Base-by-base conservation (phyloP, 257 asterid species). In the Gentiana dahurica region DNA sequence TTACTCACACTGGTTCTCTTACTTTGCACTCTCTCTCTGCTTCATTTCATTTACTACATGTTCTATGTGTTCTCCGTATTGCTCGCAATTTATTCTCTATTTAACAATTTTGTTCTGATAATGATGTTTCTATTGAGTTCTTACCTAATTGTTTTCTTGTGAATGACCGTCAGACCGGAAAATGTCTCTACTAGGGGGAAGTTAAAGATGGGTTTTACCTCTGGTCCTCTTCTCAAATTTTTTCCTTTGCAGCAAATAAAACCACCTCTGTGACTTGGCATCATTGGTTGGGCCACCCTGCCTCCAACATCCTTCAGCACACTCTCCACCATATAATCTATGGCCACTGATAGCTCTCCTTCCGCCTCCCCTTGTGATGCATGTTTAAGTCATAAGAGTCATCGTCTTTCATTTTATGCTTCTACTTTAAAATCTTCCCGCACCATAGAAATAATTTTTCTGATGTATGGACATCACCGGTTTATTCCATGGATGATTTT, bases 221-320 rank as follows among this genome's bases (percentile, higher is more conserved):
- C 8, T 48, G 47, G 47, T 11, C 44, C 24, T 24, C 34, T n/a
- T 51, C 8, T 13, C 62, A 12, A 4, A 8, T 39, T 39, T 5
- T 39, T 8, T 5, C 45, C 45, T 39, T 39, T 8, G 5, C 45
- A 4, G 45, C 45, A 5, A 39, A 4, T 5, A 39, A 5, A 39
- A 39, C 45, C 45, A 39, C 45, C 45, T 39, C 45, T 39, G 3
- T 8, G 45, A 24, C 24, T 24, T 39, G 45, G 45, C 57, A 60
- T n/a, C 12, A 45, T 6, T 5, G 56, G 12, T 32, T 60, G 6
- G 65, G 50, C 5, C 65, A 60, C 37, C 65, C 13, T 8, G 49
- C 65, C 1, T 5, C 12, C 12, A 13, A 34, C 3, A 60, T 60
- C 8, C 6, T 60, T 8, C 49, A 13, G 3, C 13, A n/a, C 35